A percentile compares a stretch with the other conserved stretches of the same genome.
Evolutionary conservation across 1,139 yeast species (phyloP).

Genomic region (Scheffersomyces stambukii): DNA sequence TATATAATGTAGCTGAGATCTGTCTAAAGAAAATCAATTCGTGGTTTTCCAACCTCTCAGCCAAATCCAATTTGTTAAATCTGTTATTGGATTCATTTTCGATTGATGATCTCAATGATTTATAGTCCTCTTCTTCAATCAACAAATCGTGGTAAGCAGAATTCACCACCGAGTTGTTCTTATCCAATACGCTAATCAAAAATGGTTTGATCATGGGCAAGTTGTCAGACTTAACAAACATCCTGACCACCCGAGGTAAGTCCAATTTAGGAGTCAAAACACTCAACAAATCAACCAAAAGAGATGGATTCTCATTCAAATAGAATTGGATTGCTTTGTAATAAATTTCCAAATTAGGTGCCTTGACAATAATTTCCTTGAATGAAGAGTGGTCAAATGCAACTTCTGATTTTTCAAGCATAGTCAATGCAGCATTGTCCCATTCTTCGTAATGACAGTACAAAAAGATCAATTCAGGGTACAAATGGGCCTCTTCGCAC

Average conservation of each 20-base stretch:
- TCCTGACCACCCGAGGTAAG: conserved; percentile 89
- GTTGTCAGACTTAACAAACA: conserved; percentile 93
- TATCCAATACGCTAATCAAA: conserved; percentile 83
- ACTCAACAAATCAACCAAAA: conserved; percentile 79
- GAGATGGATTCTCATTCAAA: conserved; percentile 86
- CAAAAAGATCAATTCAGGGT: conserved; percentile 94
- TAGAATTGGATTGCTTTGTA: conserved; percentile 96
- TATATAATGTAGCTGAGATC: conserved; percentile 89
- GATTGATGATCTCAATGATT: conserved; percentile 80
- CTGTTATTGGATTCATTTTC: conserved; percentile 78
- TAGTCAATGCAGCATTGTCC: conserved; percentile 98
- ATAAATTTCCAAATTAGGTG: conserved; percentile 92
- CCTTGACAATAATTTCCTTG: conserved; percentile 92
- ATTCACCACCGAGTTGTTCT: conserved; percentile 88
- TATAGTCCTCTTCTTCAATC: conserved; percentile 95
- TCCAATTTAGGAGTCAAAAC: conserved; percentile 90
- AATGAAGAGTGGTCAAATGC: conserved; percentile 93
- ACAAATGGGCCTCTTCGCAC: conserved; percentile 88
- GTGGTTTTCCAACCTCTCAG: conserved; percentile 89
- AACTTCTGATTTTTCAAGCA: conserved; percentile 91
- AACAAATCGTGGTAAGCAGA: conserved; percentile 92
- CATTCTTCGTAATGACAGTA: conserved; percentile 98
- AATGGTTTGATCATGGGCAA: conserved; percentile 95
- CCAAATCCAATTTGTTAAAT: conserved; percentile 88
- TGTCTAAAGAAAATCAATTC: conserved; percentile 89